Conservation (phyloP, 2,329 filamentous ascomycete genomes). For the Cordyceps farinosa region DNA sequence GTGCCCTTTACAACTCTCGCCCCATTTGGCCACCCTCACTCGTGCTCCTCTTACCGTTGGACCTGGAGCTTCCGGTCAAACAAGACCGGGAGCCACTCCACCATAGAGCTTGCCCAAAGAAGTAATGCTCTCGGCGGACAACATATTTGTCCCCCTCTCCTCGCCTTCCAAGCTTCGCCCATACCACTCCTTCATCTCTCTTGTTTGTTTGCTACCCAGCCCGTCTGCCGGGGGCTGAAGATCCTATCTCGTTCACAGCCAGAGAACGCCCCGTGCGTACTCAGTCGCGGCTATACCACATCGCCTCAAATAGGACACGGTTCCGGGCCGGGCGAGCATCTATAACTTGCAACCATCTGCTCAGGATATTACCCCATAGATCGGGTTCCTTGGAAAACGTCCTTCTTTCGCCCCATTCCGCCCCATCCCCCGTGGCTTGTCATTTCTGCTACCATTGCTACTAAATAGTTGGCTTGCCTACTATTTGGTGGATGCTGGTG, state of each 20-base stretch:
- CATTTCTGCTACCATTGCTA: background rate
- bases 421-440: conserved; percentile 10
- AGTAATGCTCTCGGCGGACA: conserved; percentile 17
- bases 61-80: conserved; percentile 12
- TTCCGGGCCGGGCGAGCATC: background rate
- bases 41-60: background rate
- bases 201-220: conserved; percentile 7
- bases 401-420: background rate
- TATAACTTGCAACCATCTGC: background rate
- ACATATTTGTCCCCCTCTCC: conserved; percentile 13
- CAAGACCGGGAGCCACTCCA: conserved; percentile 11
- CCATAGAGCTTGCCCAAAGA: conserved; percentile 12
- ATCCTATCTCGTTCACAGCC: background rate
- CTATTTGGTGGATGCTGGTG: conserved; percentile 12
- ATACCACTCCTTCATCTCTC: conserved; percentile 10
- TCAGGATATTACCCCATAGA: conserved; percentile 13
- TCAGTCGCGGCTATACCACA: background rate
- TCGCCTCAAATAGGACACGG: background rate
- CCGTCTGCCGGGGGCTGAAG: conserved; percentile 7
- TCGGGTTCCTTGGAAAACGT: background rate
- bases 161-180: background rate
- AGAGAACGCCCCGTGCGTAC: background rate
- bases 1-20: conserved; percentile 1
- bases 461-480: background rate
- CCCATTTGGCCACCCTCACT: conserved; percentile 3